Evolutionary conservation across 1,139 yeast species (phyloP), one percentile per base, ranked within the genome.

Genomic region (Geotrichum siamense): DNA sequence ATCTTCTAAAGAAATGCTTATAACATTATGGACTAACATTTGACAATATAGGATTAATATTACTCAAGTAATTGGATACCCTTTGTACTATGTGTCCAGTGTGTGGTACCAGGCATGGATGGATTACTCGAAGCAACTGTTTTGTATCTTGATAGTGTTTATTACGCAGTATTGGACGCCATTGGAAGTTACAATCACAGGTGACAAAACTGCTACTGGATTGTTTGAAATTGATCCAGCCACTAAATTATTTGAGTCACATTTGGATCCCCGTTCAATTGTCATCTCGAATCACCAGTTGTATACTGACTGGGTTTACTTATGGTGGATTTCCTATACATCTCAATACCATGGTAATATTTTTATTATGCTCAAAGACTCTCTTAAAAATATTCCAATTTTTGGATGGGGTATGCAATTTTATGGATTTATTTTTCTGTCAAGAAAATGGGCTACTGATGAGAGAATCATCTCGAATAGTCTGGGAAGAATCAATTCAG

Each of bases 241-340:
- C 20, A 51, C 53, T 35, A 60, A 61, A 34, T 49, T 54, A 13
- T 52, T 65, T 25, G 52, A 53, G 41, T 53, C 65, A 13, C 48
- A 49, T 6, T 54, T 66, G 39, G 58, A 57, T 12, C 65, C 60
- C 34, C 57, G 79, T 42, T 76, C 87, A 1, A 73, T 85, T 2
- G 56, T 81, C 43, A 78, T 85, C 31, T 76, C 93, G 16, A 91
- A 91, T 60, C 98, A 91, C 63, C 97, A 89, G 64, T 80, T 89
- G 19, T 89, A 91, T 60, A 79, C 94, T 3, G 99, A 91, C 62
- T 91, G 99, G 99, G 72, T 85, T 16, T 87, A 77, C 57, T 59
- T 87, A 45, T 91, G 99, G 99, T 91, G 86, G 77, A 55, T 85
- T 25, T 70, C 86, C 0, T 83, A 85, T 59, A 72, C 89, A 2